Conservation (phyloP, 2,329 filamentous ascomycete species). For the Didymellaceae sp. region DNA sequence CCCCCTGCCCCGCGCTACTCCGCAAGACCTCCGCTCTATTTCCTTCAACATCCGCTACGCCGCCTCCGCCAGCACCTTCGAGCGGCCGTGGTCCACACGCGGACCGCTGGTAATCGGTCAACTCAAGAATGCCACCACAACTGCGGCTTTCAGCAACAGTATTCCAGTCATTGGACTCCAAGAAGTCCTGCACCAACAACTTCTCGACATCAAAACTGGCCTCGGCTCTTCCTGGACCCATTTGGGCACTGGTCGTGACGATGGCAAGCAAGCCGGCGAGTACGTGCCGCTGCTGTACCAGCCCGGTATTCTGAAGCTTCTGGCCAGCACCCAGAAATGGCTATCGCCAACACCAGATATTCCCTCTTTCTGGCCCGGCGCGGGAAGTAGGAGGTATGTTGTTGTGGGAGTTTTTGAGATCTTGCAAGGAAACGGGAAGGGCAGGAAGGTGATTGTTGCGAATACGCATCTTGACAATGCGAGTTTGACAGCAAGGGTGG, state of each 20-base stretch:
- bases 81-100: conserved; percentile 66
- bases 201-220: conserved; percentile 62
- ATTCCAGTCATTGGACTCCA: conserved; percentile 69
- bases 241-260: conserved; percentile 69
- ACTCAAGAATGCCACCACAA: conserved; percentile 62
- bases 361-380: conserved; percentile 75
- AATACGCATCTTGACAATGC: conserved; percentile 73
- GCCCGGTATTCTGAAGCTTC: conserved; percentile 63
- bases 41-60: conserved; percentile 72
- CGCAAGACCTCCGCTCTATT: conserved; percentile 52
- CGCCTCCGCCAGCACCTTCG: conserved; percentile 55
- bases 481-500: conserved; percentile 60
- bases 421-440: conserved; percentile 42
- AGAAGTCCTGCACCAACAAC: conserved; percentile 68
- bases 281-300: conserved; percentile 81
- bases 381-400: conserved; percentile 64
- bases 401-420: conserved; percentile 67
- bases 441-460: conserved; percentile 62
- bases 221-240: conserved; percentile 61
- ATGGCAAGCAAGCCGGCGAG: conserved; percentile 71
- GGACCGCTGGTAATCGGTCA: conserved; percentile 57
- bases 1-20: background rate
- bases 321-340: conserved; percentile 71
- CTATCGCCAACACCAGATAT: conserved; percentile 73
- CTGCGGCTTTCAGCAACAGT: conserved; percentile 52